Evolutionary conservation across 768 basidiomycete genomes (phyloP).

Genomic region (Crepidotus variabilis): DNA sequence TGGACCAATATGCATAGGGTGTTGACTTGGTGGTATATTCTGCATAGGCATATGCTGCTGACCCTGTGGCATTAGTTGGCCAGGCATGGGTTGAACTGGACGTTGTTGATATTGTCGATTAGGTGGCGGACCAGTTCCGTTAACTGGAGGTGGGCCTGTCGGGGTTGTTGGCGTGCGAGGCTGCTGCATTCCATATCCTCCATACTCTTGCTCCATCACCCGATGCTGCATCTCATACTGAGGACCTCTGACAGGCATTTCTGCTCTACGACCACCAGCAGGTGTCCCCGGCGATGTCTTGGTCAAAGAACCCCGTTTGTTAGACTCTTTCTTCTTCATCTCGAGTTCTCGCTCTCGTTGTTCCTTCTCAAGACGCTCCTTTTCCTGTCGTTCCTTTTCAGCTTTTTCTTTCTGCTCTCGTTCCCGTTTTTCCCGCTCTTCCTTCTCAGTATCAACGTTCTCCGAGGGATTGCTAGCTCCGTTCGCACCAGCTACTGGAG

Average conservation of each 20-base stretch:
- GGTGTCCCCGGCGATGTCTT: conserved; percentile 51
- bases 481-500: conserved; percentile 26
- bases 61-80: conserved; percentile 4
- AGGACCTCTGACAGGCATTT: conserved; percentile 84
- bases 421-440: conserved; percentile 38
- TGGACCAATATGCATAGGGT: not conserved
- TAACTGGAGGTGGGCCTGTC: conserved; percentile 12
- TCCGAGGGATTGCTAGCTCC: conserved; percentile 29
- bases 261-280: conserved; percentile 61
- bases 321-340: conserved; percentile 53
- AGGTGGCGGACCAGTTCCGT: conserved; percentile 13
- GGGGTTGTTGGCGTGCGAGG: conserved; percentile 25
- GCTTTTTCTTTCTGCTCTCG: conserved; percentile 39
- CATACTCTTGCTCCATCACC: conserved; percentile 88
- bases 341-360: conserved; percentile 48
- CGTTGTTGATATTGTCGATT: conserved; percentile 22
- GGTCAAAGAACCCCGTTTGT: conserved; percentile 59
- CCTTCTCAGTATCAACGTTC: conserved; percentile 28
- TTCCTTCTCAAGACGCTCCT: conserved; percentile 38
- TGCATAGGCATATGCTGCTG: not conserved
- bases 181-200: conserved; percentile 39
- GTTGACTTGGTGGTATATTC: not conserved
- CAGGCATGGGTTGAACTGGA: conserved; percentile 20
- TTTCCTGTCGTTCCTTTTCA: conserved; percentile 38
- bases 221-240: conserved; percentile 94